Conservation (phyloP, 2,329 filamentous ascomycete genomes). For the Colletotrichum eremochloae region DNA sequence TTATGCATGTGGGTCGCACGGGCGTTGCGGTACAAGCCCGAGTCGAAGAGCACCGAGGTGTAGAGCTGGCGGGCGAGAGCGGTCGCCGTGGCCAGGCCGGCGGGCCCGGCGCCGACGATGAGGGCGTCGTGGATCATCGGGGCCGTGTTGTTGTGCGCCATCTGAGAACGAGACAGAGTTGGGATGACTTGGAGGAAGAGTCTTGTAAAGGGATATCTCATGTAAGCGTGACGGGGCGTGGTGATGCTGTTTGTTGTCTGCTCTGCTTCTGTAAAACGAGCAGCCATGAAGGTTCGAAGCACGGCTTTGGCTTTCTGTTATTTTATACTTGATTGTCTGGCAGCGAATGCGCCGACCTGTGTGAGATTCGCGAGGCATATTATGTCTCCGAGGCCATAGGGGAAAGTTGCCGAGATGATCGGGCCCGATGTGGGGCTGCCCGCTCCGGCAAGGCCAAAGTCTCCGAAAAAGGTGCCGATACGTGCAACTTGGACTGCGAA, state of each 20-base stretch:
- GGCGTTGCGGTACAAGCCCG: constrained; percentile 63
- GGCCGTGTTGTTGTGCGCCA: not conserved
- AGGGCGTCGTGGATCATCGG: constrained; percentile 60
- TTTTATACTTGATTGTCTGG: not conserved
- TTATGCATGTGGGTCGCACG: constrained; percentile 63
- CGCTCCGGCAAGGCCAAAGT: constrained; percentile 13
- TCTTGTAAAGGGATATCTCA: not conserved
- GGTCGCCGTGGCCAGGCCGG: constrained; percentile 62
- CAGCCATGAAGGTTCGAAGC: too few relatives aligned
- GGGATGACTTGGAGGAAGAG: not conserved
- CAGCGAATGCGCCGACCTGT: not conserved
- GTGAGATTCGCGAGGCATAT: not conserved
- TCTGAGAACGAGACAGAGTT: not conserved
- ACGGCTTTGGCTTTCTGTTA: too few relatives aligned
- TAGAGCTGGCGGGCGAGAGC: constrained; percentile 63
- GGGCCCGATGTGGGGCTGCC: constrained; percentile 20
- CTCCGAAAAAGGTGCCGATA: constrained; percentile 20
- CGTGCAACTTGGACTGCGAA: not conserved
- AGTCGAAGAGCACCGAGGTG: constrained; percentile 64
- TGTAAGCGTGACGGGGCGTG: not conserved
- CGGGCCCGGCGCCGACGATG: constrained; percentile 66
- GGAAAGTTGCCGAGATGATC: constrained; percentile 18
- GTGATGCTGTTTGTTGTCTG: not conserved
- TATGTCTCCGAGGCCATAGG: constrained; percentile 9
- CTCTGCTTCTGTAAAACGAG: too few relatives aligned